A percentile compares a stretch with the other conserved stretches of the same genome.
Conservation (phyloP, 2,329 filamentous ascomycete genomes). For the Sclerotinia subarctica region DNA sequence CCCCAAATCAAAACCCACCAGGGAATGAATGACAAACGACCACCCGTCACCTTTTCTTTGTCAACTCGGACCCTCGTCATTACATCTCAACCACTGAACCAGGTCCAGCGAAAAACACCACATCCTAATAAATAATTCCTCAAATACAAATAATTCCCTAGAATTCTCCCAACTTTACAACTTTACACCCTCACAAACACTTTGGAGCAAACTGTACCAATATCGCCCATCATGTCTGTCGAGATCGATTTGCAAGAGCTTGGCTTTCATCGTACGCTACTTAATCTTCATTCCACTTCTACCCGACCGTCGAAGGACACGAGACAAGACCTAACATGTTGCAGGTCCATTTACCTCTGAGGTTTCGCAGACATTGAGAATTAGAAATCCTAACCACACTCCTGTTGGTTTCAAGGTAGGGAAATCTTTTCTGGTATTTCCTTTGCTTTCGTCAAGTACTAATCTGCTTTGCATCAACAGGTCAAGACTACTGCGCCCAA, state of each 20-base stretch:
- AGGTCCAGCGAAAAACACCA: not conserved
- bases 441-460: constrained; percentile 9
- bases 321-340: constrained; percentile 22
- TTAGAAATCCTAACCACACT: constrained; percentile 60
- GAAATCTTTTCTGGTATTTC: constrained; percentile 26
- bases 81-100: not conserved
- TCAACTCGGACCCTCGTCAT: constrained; percentile 17
- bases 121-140: constrained; percentile 13
- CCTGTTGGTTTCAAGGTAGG: constrained; percentile 69
- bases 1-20: not conserved
- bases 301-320: constrained; percentile 13
- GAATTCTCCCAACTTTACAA: not conserved
- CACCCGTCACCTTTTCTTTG: constrained; percentile 5
- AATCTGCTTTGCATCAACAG: constrained; percentile 45
- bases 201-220: constrained; percentile 2
- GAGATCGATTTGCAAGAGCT: constrained; percentile 90
- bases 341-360: constrained; percentile 65
- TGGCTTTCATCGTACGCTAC: constrained; percentile 79
- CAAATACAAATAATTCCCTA: not conserved
- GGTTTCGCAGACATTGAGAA: constrained; percentile 61
- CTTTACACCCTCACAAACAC: not conserved
- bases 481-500: constrained; percentile 99
- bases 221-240: constrained; percentile 72
- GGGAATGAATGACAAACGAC: constrained; percentile 1
- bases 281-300: constrained; percentile 7